Evolutionary conservation across 2,329 filamentous ascomycete species (phyloP), one percentile per base, ranked within the genome.

Genomic region (Neophaeococcomyces aloes): DNA sequence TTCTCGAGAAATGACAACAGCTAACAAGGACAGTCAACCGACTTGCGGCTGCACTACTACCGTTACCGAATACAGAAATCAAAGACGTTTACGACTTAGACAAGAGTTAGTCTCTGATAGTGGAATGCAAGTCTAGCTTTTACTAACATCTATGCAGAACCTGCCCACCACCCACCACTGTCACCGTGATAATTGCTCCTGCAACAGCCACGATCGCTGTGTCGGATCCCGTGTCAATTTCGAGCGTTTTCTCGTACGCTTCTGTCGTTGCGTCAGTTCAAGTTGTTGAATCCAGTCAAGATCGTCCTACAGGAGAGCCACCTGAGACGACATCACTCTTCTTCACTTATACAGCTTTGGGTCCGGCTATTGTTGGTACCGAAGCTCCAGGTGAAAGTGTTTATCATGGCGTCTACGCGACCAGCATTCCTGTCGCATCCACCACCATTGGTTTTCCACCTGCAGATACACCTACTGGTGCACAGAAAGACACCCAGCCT

Each of bases 351-450:
- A 39, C 49, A 7, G 39, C 52, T 30, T n/a, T 2, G 4, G 51
- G 48, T 30, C 48, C 50, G 30, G 52, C 50, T 18, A 49, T 45
- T 32, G 42, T 46, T 32, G 52, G 46, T 13, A 54, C 52, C n/a
- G 52, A 54, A 32, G 19, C 48, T 18, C 15, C 48, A 14, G 41
- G 50, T 41, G 39, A 45, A 17, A 27, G 32, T 15, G 8, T 42
- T 7, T 42, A 42, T 14, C 30, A 31, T 49, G 33, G 17, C 38
- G 45, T 46, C 7, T 37, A 39, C 25, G 35, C 46, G 6, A 49
- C 44, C 3, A 50, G 47, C 29, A 30, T n/a, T 29, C 19, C 41
- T 7, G 41, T 44, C 13, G 32, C 34, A 15, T 37, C 41, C 10
- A 44, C 33, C 14, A 32, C 34, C 7, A 15, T 44, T 11, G 17